Percentiles rank a stretch among this genome's conserved stretches.
Evolutionary conservation across 257 asterid genomes (phyloP).

Genomic region (Agastache rugosa): DNA sequence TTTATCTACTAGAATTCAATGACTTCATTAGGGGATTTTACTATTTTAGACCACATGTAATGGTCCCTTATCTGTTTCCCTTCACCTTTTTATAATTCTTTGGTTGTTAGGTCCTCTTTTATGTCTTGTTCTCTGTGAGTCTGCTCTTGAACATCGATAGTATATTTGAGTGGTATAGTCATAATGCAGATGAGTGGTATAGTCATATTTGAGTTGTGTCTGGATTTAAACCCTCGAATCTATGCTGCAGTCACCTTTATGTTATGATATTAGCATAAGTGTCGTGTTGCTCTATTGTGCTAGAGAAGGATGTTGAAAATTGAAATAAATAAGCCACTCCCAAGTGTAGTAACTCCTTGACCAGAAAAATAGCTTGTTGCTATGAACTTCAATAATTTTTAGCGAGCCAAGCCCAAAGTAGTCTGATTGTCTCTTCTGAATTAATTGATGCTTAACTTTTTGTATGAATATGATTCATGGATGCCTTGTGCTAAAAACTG

Average conservation of each 20-base stretch:
- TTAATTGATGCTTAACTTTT: not conserved
- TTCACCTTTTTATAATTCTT: not conserved
- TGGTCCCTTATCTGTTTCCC: constrained; percentile 1
- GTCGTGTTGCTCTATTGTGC: constrained; percentile 4
- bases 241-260: not conserved
- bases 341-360: constrained; percentile 9
- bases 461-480: not conserved
- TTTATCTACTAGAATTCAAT: constrained; percentile 1
- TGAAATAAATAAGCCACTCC: constrained; percentile 8
- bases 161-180: constrained; percentile 15
- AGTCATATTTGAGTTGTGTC: not conserved
- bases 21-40: not conserved
- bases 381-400: not conserved
- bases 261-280: not conserved
- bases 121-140: constrained; percentile 8
- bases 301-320: constrained; percentile 13
- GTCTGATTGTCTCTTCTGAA: not conserved
- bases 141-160: constrained; percentile 20
- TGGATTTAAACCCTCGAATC: constrained; percentile 2
- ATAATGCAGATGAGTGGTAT: constrained; percentile 18
- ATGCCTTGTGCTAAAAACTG: not conserved
- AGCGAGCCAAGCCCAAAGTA: not conserved
- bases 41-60: constrained; percentile 4
- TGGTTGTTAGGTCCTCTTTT: constrained; percentile 3
- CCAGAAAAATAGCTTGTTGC: not conserved